These are phyloP conservation scores for Colletotrichum destructivum DNA, from an alignment of 2,329 filamentous ascomycete genomes.

Conservation along the genomic window DNA sequence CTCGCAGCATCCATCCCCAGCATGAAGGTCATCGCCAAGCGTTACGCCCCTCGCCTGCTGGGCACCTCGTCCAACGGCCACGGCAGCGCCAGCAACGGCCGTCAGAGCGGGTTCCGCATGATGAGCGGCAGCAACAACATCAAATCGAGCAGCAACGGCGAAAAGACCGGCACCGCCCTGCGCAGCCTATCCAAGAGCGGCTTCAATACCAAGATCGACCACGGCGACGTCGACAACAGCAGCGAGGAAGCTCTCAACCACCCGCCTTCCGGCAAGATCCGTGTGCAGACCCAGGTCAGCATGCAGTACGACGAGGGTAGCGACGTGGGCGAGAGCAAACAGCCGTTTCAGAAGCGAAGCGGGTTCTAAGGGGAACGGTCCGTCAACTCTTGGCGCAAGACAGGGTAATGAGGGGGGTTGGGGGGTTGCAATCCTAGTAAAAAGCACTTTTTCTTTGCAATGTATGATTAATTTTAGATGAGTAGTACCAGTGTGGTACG, in stretches of 20 bases:
- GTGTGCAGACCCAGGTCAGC: slow-evolving; percentile 8
- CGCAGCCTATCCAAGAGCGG: background rate
- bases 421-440: background rate
- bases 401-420: background rate
- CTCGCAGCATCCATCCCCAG: slow-evolving; percentile 54
- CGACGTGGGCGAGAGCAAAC: background rate
- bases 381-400: background rate
- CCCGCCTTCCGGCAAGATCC: slow-evolving; percentile 16
- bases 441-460: background rate
- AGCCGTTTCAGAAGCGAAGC: background rate
- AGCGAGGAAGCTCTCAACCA: slow-evolving; percentile 26
- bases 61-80: slow-evolving; percentile 45
- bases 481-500: background rate
- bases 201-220: background rate
- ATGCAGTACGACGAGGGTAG: background rate
- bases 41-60: slow-evolving; percentile 57
- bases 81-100: slow-evolving; percentile 14
- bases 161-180: background rate
- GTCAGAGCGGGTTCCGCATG: slow-evolving; percentile 36
- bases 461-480: background rate
- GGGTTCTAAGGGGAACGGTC: background rate
- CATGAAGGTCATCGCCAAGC: slow-evolving; percentile 51
- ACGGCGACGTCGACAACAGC: slow-evolving; percentile 21
- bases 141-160: background rate
- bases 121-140: slow-evolving; percentile 16